Percentiles rank a stretch among this genome's conserved stretches.
Conservation (phyloP, 805 yeast species). For the Candida namnaoensis region DNA sequence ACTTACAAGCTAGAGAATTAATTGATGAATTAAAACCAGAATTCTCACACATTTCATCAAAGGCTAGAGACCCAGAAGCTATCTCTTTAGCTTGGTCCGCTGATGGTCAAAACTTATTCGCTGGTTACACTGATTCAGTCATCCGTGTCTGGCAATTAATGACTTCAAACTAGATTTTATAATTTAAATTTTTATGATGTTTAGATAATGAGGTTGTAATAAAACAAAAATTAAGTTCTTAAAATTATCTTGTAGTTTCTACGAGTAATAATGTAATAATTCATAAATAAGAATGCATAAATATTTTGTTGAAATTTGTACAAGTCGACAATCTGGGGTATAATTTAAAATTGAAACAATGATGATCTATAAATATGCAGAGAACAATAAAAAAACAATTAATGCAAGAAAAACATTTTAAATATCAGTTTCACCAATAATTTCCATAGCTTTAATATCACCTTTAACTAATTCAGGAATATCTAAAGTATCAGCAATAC, state of each 20-base stretch:
- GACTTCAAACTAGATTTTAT: constrained; percentile 43
- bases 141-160: constrained; percentile 99
- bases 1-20: constrained; percentile 88
- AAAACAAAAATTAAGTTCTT: no score
- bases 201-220: not conserved
- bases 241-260: no score
- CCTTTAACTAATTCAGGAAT: constrained; percentile 54
- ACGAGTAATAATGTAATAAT: no score
- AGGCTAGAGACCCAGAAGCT: constrained; percentile 97
- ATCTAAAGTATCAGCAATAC: constrained; percentile 73
- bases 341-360: no score
- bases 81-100: constrained; percentile 99
- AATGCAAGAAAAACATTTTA: not conserved
- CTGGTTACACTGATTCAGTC: constrained; percentile 99
- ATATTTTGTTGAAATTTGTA: no score
- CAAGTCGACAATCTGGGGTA: no score
- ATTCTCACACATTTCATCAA: constrained; percentile 71
- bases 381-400: no score
- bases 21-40: constrained; percentile 98
- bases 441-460: constrained; percentile 61
- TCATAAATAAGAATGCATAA: no score
- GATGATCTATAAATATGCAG: no score
- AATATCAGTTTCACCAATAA: constrained; percentile 28
- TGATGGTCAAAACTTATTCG: constrained; percentile 98
- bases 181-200: constrained; percentile 19